Evolutionary conservation across 2,329 filamentous ascomycete genomes (phyloP).

Genomic region (Periconia macrospinosa): DNA sequence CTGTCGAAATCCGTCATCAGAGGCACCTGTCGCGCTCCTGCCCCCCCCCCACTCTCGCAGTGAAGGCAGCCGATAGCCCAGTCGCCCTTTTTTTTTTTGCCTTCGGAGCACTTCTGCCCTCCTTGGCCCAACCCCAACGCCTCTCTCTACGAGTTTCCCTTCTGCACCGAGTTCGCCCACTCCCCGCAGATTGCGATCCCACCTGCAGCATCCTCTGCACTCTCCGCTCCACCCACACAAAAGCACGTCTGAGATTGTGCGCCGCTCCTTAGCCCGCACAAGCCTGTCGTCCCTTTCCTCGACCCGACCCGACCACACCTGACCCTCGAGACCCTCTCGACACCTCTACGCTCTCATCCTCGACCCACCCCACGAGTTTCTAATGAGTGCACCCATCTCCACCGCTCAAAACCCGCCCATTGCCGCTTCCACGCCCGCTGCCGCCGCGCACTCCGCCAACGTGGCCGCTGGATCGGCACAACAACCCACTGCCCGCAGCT

Average conservation of each 20-base stretch:
- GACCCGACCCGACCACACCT: no score
- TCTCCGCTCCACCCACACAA: slow-evolving; percentile 17
- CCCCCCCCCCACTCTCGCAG: slow-evolving; percentile 25
- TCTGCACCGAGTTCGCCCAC: slow-evolving; percentile 29
- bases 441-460: slow-evolving; percentile 52
- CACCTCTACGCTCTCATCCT: slow-evolving; percentile 10
- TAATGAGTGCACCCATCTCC: slow-evolving; percentile 66
- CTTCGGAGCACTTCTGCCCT: slow-evolving; percentile 27
- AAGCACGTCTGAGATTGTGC: slow-evolving; percentile 38
- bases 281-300: slow-evolving; percentile 16
- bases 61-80: slow-evolving; percentile 40
- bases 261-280: neutral
- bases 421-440: slow-evolving; percentile 50
- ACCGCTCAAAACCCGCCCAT: slow-evolving; percentile 53
- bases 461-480: slow-evolving; percentile 56
- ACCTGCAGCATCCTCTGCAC: slow-evolving; percentile 17
- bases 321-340: slow-evolving; percentile 14
- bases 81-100: slow-evolving; percentile 36
- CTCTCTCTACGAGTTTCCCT: slow-evolving; percentile 19
- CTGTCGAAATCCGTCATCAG: slow-evolving; percentile 40
- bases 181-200: slow-evolving; percentile 1
- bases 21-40: slow-evolving; percentile 33
- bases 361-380: slow-evolving; percentile 31
- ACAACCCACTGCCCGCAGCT: slow-evolving; percentile 57
- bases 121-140: slow-evolving; percentile 17